Conservation (phyloP, 225 moss, liverwort and hornwort species). For the Polytrichum formosum region DNA sequence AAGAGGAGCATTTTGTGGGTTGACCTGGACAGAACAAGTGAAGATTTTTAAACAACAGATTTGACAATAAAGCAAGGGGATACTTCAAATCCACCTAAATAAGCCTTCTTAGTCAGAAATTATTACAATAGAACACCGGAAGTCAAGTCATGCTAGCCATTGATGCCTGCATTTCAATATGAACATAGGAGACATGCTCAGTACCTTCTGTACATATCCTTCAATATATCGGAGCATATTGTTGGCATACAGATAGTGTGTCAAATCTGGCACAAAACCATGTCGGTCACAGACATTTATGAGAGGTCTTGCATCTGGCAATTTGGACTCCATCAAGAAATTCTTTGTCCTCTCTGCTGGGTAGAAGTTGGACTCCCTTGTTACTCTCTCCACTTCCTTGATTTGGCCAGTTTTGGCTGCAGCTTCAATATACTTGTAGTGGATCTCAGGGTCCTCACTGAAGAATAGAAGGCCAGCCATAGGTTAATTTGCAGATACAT, state of each 20-base stretch:
- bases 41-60: background rate
- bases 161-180: no score
- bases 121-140: no score
- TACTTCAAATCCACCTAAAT: no score
- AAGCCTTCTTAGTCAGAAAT: no score
- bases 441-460: constrained; percentile 88
- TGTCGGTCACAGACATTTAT: constrained; percentile 84
- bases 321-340: constrained; percentile 80
- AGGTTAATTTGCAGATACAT: constrained; percentile 30
- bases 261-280: constrained; percentile 81
- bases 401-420: constrained; percentile 84
- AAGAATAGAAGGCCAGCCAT: background rate
- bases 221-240: constrained; percentile 89
- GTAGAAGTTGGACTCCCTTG: constrained; percentile 76
- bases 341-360: constrained; percentile 82
- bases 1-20: constrained; percentile 69
- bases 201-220: constrained; percentile 82
- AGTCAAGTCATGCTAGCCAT: no score
- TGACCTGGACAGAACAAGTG: constrained; percentile 35
- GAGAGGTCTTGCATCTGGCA: constrained; percentile 82
- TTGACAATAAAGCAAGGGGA: background rate
- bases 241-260: constrained; percentile 69
- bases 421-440: constrained; percentile 86
- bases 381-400: constrained; percentile 81
- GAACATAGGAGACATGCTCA: background rate